Evolutionary conservation across 768 basidiomycete species (phyloP).

Genomic region (Agrocybe pediades): DNA sequence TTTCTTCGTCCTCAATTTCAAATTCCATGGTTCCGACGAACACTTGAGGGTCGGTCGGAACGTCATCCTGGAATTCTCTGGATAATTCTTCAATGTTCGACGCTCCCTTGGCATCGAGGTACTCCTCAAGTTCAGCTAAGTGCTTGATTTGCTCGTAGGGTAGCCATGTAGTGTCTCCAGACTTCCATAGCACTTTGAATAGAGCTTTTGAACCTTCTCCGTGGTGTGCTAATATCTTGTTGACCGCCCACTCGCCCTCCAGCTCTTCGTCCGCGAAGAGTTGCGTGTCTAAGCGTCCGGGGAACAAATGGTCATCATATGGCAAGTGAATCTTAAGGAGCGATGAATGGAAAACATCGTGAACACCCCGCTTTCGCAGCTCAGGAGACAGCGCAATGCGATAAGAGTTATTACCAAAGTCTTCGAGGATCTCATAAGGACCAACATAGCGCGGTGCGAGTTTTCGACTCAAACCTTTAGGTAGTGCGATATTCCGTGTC

Average conservation of each 20-base stretch:
- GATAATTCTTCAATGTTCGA: not conserved
- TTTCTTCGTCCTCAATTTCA: not conserved
- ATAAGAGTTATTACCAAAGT: slow-evolving; percentile 18
- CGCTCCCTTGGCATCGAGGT: slow-evolving; percentile 3
- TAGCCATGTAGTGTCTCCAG: slow-evolving; percentile 33
- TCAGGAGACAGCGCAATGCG: slow-evolving; percentile 12
- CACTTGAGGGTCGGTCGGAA: not conserved
- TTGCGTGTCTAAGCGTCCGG: slow-evolving; percentile 21
- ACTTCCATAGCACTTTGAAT: slow-evolving; percentile 31
- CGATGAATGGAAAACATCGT: slow-evolving; percentile 36
- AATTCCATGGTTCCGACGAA: not conserved
- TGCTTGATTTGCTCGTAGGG: slow-evolving; percentile 12
- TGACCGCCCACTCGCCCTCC: slow-evolving; percentile 28
- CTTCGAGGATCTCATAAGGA: slow-evolving; percentile 16
- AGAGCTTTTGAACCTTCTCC: slow-evolving; percentile 16
- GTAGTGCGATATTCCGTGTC: slow-evolving; percentile 18
- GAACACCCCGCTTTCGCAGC: slow-evolving; percentile 20
- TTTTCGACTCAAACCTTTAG: slow-evolving; percentile 22
- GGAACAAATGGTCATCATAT: slow-evolving; percentile 34
- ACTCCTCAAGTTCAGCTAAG: slow-evolving; percentile 5
- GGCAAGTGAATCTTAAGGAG: slow-evolving; percentile 24
- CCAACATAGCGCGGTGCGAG: slow-evolving; percentile 24
- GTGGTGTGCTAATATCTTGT: slow-evolving; percentile 22
- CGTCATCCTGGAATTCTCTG: not conserved
- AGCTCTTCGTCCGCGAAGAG: slow-evolving; percentile 16